Percentiles rank a stretch among this genome's conserved stretches.
phyloP scores from a whole-genome alignment of 2,329 filamentous ascomycete genomes.

The Hypoxylon rubiginosum region DNA sequence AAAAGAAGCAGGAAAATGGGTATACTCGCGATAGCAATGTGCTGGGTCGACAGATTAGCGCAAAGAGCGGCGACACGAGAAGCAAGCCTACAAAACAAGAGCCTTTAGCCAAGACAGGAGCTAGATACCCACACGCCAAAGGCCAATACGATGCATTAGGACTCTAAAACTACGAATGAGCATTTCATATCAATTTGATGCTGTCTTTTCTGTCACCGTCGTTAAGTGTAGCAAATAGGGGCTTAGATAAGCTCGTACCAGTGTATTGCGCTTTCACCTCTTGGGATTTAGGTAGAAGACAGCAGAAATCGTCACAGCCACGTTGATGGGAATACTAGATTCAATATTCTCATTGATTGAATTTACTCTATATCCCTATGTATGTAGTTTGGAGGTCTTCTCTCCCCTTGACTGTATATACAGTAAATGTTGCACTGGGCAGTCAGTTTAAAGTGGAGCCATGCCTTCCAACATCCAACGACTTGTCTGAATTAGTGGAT shows the following conservation, averaged over 20 bases:
- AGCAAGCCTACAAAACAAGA: constrained; percentile 34
- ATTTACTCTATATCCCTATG: background rate
- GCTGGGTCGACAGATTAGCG: constrained; percentile 1
- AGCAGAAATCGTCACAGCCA: background rate
- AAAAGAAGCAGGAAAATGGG: constrained; percentile 36
- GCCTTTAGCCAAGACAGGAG: constrained; percentile 36
- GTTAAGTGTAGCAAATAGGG: background rate
- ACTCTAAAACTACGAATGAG: constrained; percentile 43
- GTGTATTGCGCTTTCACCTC: background rate
- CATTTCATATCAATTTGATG: background rate
- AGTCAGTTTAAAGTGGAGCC: background rate
- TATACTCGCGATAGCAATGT: constrained; percentile 11
- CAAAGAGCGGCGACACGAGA: constrained; percentile 13
- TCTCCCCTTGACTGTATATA: too few species aligned
- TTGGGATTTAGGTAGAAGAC: background rate
- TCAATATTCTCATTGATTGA: background rate
- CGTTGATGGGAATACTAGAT: background rate
- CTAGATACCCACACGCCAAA: constrained; percentile 31
- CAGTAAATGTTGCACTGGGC: background rate
- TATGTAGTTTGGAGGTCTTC: background rate
- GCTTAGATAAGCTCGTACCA: background rate
- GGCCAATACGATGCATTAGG: constrained; percentile 53
- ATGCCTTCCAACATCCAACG: background rate
- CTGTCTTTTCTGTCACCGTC: background rate
- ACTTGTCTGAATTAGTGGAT: background rate